Evolutionary conservation across 352 stramenopile genomes (phyloP).

Genomic region (Pythium brassicae): DNA sequence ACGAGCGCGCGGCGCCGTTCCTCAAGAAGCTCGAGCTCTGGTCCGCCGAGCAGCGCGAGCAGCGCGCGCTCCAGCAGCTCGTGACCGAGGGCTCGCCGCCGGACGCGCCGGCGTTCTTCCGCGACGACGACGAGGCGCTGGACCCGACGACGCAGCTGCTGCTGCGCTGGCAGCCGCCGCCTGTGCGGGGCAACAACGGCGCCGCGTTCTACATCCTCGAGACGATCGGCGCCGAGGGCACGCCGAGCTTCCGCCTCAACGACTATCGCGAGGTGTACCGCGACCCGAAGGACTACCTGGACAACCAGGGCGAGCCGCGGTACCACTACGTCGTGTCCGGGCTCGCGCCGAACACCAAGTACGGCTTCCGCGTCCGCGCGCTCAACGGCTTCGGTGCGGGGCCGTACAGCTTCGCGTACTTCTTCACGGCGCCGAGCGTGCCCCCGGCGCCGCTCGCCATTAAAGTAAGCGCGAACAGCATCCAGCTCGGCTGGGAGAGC

Average conservation of each 20-base stretch:
- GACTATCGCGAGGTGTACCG: constrained; percentile 81
- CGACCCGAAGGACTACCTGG: constrained; percentile 82
- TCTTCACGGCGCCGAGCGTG: constrained; percentile 73
- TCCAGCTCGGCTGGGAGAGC: constrained; percentile 75
- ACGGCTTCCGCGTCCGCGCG: constrained; percentile 84
- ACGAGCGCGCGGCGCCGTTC: constrained; percentile 41
- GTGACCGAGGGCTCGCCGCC: constrained; percentile 65
- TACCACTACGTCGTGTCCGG: constrained; percentile 68
- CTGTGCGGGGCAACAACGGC: constrained; percentile 55
- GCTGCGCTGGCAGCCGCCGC: constrained; percentile 64
- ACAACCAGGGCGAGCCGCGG: constrained; percentile 73
- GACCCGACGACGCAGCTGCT: constrained; percentile 71
- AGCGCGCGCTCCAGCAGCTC: constrained; percentile 58
- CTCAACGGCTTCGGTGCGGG: constrained; percentile 90
- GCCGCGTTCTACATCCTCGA: constrained; percentile 83
- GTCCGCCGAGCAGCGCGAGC: constrained; percentile 66
- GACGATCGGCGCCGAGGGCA: constrained; percentile 71
- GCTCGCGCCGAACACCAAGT: constrained; percentile 83
- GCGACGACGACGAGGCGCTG: constrained; percentile 38
- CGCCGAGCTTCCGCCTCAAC: constrained; percentile 56
- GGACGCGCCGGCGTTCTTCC: constrained; percentile 48
- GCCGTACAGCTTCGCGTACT: constrained; percentile 80
- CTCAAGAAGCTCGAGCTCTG: constrained; percentile 74
- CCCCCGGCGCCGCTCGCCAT: constrained; percentile 67
- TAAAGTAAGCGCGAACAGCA: constrained; percentile 58